A percentile compares a stretch with the other conserved stretches of the same genome.
Conservation (phyloP, 2,329 filamentous ascomycete genomes). For the Microsporum audouinii region DNA sequence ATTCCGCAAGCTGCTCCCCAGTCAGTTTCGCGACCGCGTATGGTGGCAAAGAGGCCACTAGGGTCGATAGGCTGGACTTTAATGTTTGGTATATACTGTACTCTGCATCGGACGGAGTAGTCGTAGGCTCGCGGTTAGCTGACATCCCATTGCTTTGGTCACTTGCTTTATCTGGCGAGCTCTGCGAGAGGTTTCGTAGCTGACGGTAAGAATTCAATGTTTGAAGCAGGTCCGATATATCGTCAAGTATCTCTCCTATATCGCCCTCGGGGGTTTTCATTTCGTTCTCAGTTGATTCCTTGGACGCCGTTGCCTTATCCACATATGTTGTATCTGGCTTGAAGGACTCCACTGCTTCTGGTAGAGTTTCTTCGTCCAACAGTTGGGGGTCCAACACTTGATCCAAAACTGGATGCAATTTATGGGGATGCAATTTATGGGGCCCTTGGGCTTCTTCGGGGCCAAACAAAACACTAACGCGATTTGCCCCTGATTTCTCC, state of each 20-base stretch:
- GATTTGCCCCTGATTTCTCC: constrained; percentile 31
- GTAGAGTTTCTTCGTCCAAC: constrained; percentile 30
- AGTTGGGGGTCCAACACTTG: neutral
- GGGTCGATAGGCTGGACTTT: constrained; percentile 60
- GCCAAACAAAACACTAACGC: constrained; percentile 26
- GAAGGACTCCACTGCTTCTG: constrained; percentile 34
- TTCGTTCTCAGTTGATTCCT: constrained; percentile 16
- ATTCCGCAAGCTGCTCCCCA: constrained; percentile 69
- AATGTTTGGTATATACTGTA: constrained; percentile 56
- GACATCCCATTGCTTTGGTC: constrained; percentile 22
- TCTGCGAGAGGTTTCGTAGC: constrained; percentile 42
- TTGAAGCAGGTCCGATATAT: constrained; percentile 50
- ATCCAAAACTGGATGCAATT: constrained; percentile 14
- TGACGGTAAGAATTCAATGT: constrained; percentile 52
- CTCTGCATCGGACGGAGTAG: constrained; percentile 45
- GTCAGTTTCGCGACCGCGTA: constrained; percentile 78
- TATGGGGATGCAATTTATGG: neutral
- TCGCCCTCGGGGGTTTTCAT: constrained; percentile 32
- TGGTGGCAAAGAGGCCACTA: constrained; percentile 66
- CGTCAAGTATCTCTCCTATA: constrained; percentile 41
- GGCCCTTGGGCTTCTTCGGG: constrained; percentile 12
- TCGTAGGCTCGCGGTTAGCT: constrained; percentile 18
- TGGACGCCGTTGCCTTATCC: constrained; percentile 12
- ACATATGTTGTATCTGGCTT: constrained; percentile 22
- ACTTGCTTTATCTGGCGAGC: neutral